phyloP scores from a whole-genome alignment of 352 stramenopile species.

The Phytophthora sp. region DNA sequence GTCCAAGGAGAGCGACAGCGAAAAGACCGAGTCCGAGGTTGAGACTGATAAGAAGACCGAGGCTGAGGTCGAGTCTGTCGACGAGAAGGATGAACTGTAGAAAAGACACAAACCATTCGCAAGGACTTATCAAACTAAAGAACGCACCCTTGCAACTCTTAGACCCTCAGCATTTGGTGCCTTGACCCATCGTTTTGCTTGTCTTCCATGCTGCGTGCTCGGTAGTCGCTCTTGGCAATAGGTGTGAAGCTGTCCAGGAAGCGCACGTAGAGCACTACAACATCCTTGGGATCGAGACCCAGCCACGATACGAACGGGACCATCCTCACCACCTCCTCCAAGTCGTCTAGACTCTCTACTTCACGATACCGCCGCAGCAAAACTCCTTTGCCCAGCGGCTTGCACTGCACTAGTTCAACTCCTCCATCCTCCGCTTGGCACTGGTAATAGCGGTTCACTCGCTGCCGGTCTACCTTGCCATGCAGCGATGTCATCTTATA shows the following conservation, averaged over 20 bases:
- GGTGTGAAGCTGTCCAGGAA: constrained; percentile 53
- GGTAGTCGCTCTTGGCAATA: constrained; percentile 44
- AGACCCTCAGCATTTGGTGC: constrained; percentile 3
- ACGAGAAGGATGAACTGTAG: constrained; percentile 67
- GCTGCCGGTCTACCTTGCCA: constrained; percentile 62
- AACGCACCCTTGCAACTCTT: constrained; percentile 23
- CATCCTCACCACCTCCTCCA: constrained; percentile 29
- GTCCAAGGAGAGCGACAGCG: constrained; percentile 28
- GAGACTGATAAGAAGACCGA: constrained; percentile 29
- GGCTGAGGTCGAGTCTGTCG: constrained; percentile 23
- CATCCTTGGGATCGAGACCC: constrained; percentile 34
- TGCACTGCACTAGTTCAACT: constrained; percentile 38
- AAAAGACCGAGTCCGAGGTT: constrained; percentile 28
- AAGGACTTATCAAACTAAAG: constrained; percentile 35
- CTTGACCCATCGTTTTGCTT: constrained; percentile 2
- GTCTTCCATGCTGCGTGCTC: constrained; percentile 10
- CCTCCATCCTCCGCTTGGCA: constrained; percentile 13
- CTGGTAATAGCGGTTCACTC: constrained; percentile 56
- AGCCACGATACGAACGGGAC: constrained; percentile 40
- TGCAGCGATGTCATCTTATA: constrained; percentile 73
- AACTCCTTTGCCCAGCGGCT: constrained; percentile 59
- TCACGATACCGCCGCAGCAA: constrained; percentile 50
- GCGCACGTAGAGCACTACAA: constrained; percentile 37
- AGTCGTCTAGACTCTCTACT: constrained; percentile 8
- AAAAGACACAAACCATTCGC: constrained; percentile 34